Conservation (phyloP, 768 basidiomycete species). For the Termitomyces sp. region DNA sequence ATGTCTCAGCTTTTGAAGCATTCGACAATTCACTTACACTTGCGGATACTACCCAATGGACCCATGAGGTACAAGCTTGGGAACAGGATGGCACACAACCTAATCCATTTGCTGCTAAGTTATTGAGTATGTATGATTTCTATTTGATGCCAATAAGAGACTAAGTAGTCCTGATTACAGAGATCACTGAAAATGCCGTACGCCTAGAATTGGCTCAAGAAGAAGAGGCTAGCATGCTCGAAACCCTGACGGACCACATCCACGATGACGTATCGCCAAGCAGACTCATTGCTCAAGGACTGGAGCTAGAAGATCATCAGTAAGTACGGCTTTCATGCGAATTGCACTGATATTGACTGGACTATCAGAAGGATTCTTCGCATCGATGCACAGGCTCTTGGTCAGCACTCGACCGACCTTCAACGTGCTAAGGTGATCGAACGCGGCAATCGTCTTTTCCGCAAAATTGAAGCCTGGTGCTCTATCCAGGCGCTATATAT, state of each 20-base stretch:
- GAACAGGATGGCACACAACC: too few species aligned
- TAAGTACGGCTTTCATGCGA: neutral
- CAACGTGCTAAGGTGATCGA: constrained; percentile 24
- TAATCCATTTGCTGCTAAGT: too few species aligned
- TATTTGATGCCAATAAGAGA: too few species aligned
- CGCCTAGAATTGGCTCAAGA: constrained; percentile 8
- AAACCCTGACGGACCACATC: neutral
- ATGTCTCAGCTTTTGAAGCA: too few species aligned
- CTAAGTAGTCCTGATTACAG: too few species aligned
- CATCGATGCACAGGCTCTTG: constrained; percentile 9
- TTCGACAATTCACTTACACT: too few species aligned
- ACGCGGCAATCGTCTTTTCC: constrained; percentile 14
- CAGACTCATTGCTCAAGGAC: constrained; percentile 19
- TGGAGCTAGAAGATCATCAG: constrained; percentile 4
- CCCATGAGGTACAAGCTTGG: too few species aligned
- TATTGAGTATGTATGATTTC: too few species aligned
- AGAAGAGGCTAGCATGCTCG: neutral
- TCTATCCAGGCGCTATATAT: constrained; percentile 24
- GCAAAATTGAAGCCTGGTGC: constrained; percentile 23
- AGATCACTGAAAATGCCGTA: constrained; percentile 5
- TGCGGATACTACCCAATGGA: too few species aligned
- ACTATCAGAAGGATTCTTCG: constrained; percentile 13
- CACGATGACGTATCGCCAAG: constrained; percentile 12
- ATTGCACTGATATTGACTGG: neutral
- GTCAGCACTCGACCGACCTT: constrained; percentile 21